Evolutionary conservation across 805 yeast genomes (phyloP).

Genomic region (Torulaspora indica): DNA sequence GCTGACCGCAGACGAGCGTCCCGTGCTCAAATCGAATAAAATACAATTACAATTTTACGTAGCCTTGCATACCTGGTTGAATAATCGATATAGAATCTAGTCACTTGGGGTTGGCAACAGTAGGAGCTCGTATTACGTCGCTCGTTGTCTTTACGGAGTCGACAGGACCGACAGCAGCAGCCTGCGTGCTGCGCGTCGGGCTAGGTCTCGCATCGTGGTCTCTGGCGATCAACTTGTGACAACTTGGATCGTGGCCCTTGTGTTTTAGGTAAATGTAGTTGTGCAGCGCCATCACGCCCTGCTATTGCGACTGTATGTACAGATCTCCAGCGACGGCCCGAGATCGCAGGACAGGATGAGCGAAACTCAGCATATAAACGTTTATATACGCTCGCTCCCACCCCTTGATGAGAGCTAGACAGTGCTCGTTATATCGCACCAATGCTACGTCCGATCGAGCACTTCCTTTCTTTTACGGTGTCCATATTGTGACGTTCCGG

Average conservation of each 20-base stretch:
- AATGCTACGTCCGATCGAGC: neutral
- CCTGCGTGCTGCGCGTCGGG: slow-evolving; percentile 1
- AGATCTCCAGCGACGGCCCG: neutral
- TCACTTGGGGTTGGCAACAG: neutral
- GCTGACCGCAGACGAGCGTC: no score
- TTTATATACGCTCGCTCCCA: neutral
- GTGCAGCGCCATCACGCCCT: slow-evolving; percentile 21
- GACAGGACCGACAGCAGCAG: neutral
- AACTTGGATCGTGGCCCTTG: slow-evolving; percentile 21
- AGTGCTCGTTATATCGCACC: neutral
- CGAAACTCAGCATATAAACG: no score
- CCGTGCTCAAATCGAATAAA: no score
- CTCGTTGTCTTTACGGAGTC: neutral
- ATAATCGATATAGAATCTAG: neutral
- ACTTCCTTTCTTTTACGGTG: neutral
- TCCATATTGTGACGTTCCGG: neutral
- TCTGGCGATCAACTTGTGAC: slow-evolving; percentile 23
- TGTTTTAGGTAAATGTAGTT: slow-evolving; percentile 25
- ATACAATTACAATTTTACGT: neutral
- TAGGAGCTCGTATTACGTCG: slow-evolving; percentile 1
- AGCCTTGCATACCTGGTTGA: neutral
- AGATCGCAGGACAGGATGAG: no score
- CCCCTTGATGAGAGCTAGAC: neutral
- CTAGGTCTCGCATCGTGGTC: slow-evolving; percentile 19
- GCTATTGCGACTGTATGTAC: neutral